Conservation (phyloP, 768 basidiomycete species). For the Tricholoma hemisulphureum region DNA sequence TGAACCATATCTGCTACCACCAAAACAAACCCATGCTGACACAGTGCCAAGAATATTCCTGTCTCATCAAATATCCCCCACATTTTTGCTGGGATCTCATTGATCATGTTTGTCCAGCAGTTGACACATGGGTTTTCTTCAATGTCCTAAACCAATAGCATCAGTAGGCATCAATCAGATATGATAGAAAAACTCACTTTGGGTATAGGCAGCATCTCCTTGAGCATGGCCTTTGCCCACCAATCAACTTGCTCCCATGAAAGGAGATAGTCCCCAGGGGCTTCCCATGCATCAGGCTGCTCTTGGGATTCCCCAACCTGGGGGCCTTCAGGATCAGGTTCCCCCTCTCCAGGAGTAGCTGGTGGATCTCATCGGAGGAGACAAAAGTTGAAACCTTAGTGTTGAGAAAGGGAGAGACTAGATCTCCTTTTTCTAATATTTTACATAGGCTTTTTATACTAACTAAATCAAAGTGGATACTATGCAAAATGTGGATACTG, state of each 20-base stretch:
- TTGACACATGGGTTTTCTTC: conserved; percentile 18
- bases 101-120: conserved; percentile 21
- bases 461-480: too few species aligned
- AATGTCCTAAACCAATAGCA: not conserved
- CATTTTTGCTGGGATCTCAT: conserved; percentile 16
- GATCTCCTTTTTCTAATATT: too few species aligned
- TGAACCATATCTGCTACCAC: conserved; percentile 16
- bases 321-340: conserved; percentile 1
- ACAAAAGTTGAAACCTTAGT: conserved; percentile 27
- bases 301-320: conserved; percentile 7
- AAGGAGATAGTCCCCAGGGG: conserved; percentile 18
- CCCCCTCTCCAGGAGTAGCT: not conserved
- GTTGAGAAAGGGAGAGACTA: conserved; percentile 18
- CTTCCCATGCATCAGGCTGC: conserved; percentile 8
- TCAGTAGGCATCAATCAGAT: not conserved
- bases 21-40: conserved; percentile 26
- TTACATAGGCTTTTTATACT: too few species aligned
- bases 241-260: conserved; percentile 17
- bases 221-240: conserved; percentile 17
- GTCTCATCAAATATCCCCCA: conserved; percentile 29
- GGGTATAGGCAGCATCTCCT: conserved; percentile 2
- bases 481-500: too few species aligned
- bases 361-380: conserved; percentile 3
- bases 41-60: conserved; percentile 25
- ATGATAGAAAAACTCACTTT: not conserved